A percentile compares a stretch with the other conserved stretches of the same genome.
phyloP scores from a whole-genome alignment of 495 filamentous ascomycete genomes.

The Aspergillus cavernicola region DNA sequence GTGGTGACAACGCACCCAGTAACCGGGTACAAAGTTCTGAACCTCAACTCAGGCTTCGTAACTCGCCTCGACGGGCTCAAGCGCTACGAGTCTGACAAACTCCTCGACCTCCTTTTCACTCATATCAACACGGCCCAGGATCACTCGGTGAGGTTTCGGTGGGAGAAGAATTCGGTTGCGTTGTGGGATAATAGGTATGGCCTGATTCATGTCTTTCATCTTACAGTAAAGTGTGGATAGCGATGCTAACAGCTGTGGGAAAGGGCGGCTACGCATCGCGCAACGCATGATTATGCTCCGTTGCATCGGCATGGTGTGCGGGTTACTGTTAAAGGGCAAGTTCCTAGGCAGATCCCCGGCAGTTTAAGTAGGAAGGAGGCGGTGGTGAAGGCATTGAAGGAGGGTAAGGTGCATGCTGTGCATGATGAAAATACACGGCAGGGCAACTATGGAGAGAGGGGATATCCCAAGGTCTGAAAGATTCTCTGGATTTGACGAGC shows the following conservation, averaged over 20 bases:
- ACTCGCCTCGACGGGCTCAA: slow-evolving; percentile 68
- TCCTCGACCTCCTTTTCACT: slow-evolving; percentile 63
- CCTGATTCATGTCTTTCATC: neutral
- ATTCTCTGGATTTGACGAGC: too few relatives aligned
- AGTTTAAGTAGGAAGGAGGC: neutral
- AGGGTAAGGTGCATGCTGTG: neutral
- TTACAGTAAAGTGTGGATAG: neutral
- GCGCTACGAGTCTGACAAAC: slow-evolving; percentile 60
- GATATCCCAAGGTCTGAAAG: neutral
- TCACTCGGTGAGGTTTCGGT: slow-evolving; percentile 66
- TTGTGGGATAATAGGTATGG: slow-evolving; percentile 63
- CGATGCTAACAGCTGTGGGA: neutral
- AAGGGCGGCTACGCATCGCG: neutral
- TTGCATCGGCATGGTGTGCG: neutral
- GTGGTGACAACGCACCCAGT: slow-evolving; percentile 55
- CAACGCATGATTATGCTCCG: neutral
- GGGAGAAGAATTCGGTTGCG: slow-evolving; percentile 66
- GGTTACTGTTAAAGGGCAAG: neutral
- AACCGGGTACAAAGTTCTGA: slow-evolving; percentile 72
- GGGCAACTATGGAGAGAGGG: neutral
- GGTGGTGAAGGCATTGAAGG: neutral
- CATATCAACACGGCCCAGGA: slow-evolving; percentile 62
- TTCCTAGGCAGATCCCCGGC: neutral
- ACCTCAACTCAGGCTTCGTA: slow-evolving; percentile 75
- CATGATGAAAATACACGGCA: neutral